Conservation (phyloP, 192 early-diverging fungal species). For the Dispira parvispora region DNA sequence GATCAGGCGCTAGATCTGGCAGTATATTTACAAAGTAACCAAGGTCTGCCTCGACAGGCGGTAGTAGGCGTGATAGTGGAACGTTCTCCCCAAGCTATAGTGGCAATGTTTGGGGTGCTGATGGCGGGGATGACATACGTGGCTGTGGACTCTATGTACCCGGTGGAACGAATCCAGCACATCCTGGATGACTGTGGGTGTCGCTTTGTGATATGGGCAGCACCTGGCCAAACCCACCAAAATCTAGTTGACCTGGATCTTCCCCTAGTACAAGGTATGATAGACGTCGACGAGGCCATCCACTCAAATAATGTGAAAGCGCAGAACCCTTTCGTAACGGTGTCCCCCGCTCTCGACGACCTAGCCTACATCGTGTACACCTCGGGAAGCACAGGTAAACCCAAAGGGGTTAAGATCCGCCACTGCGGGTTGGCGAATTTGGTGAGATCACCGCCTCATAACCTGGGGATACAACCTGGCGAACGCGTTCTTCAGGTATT, state of each 20-base stretch:
- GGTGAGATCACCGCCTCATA: conserved; percentile 1
- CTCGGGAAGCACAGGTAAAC: conserved; percentile 8
- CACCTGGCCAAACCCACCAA: too few species aligned
- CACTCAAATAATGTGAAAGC: too few species aligned
- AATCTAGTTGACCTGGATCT: too few species aligned
- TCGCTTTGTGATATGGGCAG: too few species aligned
- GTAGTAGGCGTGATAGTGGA: background rate
- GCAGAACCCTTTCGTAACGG: too few species aligned
- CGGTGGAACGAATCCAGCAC: background rate
- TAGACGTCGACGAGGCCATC: too few species aligned
- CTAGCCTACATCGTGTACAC: conserved; percentile 9
- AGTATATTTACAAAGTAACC: too few species aligned
- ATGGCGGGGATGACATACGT: conserved; percentile 1
- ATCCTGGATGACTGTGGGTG: background rate
- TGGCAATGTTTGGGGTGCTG: conserved; percentile 9
- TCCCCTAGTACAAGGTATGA: too few species aligned
- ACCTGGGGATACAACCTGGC: background rate
- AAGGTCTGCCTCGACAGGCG: background rate
- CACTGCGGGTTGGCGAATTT: conserved; percentile 5
- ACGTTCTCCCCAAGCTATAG: background rate
- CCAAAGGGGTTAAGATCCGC: background rate
- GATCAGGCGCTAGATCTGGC: too few species aligned
- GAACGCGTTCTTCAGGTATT: conserved; percentile 1
- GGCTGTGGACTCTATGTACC: background rate
- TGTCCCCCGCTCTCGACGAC: background rate